phyloP scores from a whole-genome alignment of 2,329 filamentous ascomycete genomes.

The Clathrospora elynae region DNA sequence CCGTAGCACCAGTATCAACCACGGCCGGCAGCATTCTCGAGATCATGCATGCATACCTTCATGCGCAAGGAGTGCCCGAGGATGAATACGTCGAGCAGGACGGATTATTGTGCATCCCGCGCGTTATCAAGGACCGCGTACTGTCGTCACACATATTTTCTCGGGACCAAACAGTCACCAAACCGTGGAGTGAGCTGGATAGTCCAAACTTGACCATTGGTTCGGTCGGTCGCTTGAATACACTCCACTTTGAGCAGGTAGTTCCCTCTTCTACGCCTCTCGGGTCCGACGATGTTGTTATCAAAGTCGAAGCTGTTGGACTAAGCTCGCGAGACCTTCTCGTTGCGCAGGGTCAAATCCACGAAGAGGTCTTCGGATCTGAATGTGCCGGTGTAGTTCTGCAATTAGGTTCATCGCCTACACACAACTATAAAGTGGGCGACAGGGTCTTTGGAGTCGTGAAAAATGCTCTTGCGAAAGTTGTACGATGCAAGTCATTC shows the following conservation, averaged over 20 bases:
- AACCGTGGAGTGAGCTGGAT: constrained; percentile 16
- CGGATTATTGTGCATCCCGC: constrained; percentile 8
- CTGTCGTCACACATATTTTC: constrained; percentile 6
- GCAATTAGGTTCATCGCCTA: not conserved
- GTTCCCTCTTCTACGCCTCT: not conserved
- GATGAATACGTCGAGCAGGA: constrained; percentile 19
- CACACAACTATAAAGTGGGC: constrained; percentile 5
- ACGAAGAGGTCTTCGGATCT: constrained; percentile 16
- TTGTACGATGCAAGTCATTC: constrained; percentile 7
- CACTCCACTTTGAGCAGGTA: constrained; percentile 20
- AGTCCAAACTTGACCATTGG: constrained; percentile 15
- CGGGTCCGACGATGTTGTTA: constrained; percentile 17
- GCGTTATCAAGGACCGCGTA: constrained; percentile 13
- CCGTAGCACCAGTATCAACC: not conserved
- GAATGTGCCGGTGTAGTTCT: constrained; percentile 27
- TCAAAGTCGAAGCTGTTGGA: constrained; percentile 23
- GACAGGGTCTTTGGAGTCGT: constrained; percentile 18
- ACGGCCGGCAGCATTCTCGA: constrained; percentile 4
- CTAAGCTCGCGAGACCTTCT: constrained; percentile 28
- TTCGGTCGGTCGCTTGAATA: constrained; percentile 19
- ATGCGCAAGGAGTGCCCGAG: constrained; percentile 9
- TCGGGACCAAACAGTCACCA: constrained; percentile 17
- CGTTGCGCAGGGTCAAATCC: constrained; percentile 34
- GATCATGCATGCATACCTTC: constrained; percentile 2
- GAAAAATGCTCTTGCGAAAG: constrained; percentile 10